Percentiles rank a stretch among this genome's conserved stretches.
Evolutionary conservation across 345 rosid species (phyloP).

Genomic region (Chamaenerion angustifolium): DNA sequence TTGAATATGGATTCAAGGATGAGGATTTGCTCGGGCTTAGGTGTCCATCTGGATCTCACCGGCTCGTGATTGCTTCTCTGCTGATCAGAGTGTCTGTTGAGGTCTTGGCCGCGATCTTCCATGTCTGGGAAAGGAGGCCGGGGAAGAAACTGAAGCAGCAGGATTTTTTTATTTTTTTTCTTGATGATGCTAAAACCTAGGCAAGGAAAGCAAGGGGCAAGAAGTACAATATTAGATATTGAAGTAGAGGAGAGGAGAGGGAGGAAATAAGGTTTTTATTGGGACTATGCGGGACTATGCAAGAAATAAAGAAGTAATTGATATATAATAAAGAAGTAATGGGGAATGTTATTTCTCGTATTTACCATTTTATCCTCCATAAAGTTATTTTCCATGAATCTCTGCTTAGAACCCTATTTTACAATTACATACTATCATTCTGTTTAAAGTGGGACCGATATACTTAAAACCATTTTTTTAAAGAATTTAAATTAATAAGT

Average conservation of each 20-base stretch:
- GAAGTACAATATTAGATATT: constrained; percentile 8
- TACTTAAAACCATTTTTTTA: no score
- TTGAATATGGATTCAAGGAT: constrained; percentile 97
- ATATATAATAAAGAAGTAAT: constrained; percentile 21
- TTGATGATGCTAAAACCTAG: constrained; percentile 25
- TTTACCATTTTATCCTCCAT: constrained; percentile 3
- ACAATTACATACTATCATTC: neutral
- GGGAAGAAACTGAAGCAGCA: neutral
- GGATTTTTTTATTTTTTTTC: constrained; percentile 5
- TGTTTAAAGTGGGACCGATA: neutral
- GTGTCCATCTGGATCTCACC: constrained; percentile 94
- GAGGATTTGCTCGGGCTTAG: constrained; percentile 95
- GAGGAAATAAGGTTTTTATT: constrained; percentile 17
- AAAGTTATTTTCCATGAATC: constrained; percentile 1
- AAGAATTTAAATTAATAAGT: no score
- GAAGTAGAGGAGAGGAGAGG: constrained; percentile 2
- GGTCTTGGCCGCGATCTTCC: constrained; percentile 59
- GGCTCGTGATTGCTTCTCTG: constrained; percentile 38
- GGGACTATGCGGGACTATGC: constrained; percentile 15
- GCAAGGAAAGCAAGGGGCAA: constrained; percentile 14
- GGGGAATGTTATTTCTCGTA: constrained; percentile 20
- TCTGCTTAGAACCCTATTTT: neutral
- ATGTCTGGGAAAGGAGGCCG: constrained; percentile 14
- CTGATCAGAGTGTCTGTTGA: constrained; percentile 21
- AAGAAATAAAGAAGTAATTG: no score